Conservation (phyloP, 2,329 filamentous ascomycete genomes). For the Cordyceps tenuipes region DNA sequence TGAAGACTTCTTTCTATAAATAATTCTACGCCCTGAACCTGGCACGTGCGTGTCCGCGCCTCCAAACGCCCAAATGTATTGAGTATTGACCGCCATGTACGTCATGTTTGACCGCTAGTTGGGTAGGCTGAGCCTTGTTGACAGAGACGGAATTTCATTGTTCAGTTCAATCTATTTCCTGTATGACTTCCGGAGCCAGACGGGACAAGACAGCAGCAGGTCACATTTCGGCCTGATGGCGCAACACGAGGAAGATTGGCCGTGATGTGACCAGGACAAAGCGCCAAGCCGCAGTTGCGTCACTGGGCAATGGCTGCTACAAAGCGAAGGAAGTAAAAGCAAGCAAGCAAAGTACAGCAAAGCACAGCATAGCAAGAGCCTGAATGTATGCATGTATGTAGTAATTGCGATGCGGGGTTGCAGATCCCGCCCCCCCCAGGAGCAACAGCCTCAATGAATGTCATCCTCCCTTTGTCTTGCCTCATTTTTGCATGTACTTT, state of each 20-base stretch:
- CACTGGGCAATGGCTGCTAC: not conserved
- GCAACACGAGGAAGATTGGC: not conserved
- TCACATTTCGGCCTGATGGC: not conserved
- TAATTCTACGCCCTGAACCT: not conserved
- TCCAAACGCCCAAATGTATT: not conserved
- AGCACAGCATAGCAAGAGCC: not conserved
- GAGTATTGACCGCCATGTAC: not conserved
- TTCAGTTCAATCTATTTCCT: not conserved
- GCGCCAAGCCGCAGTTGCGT: slow-evolving; percentile 10
- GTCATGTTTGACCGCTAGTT: slow-evolving; percentile 7
- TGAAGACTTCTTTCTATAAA: not conserved
- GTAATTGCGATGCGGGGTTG: slow-evolving; percentile 1
- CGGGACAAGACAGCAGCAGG: too few species aligned
- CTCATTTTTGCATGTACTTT: not conserved
- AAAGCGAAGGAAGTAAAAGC: too few species aligned
- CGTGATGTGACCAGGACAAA: not conserved
- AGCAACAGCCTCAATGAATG: not conserved
- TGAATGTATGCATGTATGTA: too few species aligned
- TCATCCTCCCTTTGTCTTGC: not conserved
- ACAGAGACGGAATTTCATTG: too few species aligned
- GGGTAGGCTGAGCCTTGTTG: too few species aligned
- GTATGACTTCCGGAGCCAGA: not conserved
- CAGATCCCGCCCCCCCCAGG: not conserved
- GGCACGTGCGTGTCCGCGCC: not conserved
- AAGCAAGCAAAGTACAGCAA: too few species aligned